phyloP scores from a whole-genome alignment of 1,139 yeast species.

The Zygoascus hellenicus region DNA sequence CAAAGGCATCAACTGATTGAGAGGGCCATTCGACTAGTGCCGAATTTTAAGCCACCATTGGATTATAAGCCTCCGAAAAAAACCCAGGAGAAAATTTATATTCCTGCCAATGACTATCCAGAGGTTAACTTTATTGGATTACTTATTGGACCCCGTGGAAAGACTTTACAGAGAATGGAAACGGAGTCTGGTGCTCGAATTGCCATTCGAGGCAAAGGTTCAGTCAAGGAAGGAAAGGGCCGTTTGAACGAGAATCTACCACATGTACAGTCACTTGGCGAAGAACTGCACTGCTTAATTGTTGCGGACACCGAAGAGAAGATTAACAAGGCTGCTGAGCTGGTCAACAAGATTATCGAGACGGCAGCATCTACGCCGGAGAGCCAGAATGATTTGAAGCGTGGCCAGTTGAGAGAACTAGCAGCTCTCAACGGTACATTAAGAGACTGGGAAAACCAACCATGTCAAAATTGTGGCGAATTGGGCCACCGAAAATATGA shows the following conservation, averaged over 20 bases:
- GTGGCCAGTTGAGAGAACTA: constrained; percentile 84
- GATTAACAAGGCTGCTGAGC: constrained; percentile 66
- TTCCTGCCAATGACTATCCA: constrained; percentile 85
- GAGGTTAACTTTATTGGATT: constrained; percentile 90
- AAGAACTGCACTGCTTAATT: constrained; percentile 82
- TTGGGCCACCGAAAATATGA: constrained; percentile 57
- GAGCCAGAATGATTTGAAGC: constrained; percentile 85
- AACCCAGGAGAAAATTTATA: constrained; percentile 72
- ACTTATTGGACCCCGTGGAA: constrained; percentile 92
- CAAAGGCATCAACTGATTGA: constrained; percentile 79
- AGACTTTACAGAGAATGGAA: constrained; percentile 75
- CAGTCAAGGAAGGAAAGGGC: constrained; percentile 86
- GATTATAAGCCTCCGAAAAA: constrained; percentile 70
- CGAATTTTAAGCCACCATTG: constrained; percentile 75
- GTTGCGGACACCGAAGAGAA: constrained; percentile 79
- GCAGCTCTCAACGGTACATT: constrained; percentile 94
- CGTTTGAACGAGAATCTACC: constrained; percentile 38
- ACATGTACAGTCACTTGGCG: constrained; percentile 50
- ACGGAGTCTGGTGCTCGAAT: constrained; percentile 79
- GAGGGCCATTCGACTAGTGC: constrained; percentile 62
- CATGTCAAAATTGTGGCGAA: constrained; percentile 57
- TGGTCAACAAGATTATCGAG: constrained; percentile 70
- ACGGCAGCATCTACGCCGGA: constrained; percentile 83
- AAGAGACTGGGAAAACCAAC: constrained; percentile 69
- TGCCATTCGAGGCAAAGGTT: constrained; percentile 89